Conservation (phyloP, 2,329 filamentous ascomycete species). For the Fusarium sp. region DNA sequence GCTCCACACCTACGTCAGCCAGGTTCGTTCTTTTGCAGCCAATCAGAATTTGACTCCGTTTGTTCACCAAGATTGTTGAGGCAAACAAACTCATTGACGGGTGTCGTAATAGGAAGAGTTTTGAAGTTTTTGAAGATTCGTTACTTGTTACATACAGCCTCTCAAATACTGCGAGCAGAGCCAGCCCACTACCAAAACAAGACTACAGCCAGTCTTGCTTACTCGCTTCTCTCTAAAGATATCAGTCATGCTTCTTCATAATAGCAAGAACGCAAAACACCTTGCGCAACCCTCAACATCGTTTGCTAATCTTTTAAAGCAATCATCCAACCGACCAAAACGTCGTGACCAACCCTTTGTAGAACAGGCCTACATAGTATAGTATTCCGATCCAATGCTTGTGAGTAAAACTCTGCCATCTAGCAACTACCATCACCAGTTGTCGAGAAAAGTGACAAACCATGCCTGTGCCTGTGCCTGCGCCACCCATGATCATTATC, state of each 20-base stretch:
- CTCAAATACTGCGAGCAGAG: slow-evolving; percentile 11
- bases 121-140: slow-evolving; percentile 22
- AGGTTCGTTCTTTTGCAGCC: slow-evolving; percentile 13
- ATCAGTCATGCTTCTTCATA: slow-evolving; percentile 28
- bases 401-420: slow-evolving; percentile 22
- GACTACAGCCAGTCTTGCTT: slow-evolving; percentile 19
- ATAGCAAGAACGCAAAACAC: slow-evolving; percentile 25
- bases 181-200: slow-evolving; percentile 2
- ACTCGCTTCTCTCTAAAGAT: slow-evolving; percentile 26
- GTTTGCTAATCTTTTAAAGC: slow-evolving; percentile 24
- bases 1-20: slow-evolving; percentile 50
- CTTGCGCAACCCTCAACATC: slow-evolving; percentile 11
- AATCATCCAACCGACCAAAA: slow-evolving; percentile 43
- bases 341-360: slow-evolving; percentile 22
- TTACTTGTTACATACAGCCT: slow-evolving; percentile 33
- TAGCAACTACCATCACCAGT: slow-evolving; percentile 21
- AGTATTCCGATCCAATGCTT: slow-evolving; percentile 43
- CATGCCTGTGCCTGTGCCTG: slow-evolving; percentile 42
- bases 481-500: slow-evolving; percentile 48
- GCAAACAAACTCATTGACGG: neutral
- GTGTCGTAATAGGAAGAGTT: neutral
- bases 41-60: slow-evolving; percentile 16
- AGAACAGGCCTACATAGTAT: slow-evolving; percentile 16
- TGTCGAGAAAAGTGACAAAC: slow-evolving; percentile 41
- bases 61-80: too few relatives aligned